Conservation (phyloP, 129 eudicot genomes). For the Pittosporum tobira region DNA sequence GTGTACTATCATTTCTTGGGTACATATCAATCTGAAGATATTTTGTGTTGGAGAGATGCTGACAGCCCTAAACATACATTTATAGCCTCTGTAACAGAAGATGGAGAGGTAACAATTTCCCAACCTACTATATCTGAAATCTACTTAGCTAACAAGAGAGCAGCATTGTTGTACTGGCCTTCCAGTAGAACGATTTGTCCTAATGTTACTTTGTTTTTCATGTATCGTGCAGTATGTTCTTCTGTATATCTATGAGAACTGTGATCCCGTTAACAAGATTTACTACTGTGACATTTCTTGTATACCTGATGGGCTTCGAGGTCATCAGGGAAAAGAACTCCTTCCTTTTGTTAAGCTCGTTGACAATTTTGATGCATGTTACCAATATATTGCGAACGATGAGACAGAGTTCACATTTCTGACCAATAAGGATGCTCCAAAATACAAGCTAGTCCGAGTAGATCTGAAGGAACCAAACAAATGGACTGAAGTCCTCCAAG, state of each 20-base stretch:
- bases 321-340: slow-evolving; percentile 32
- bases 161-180: too few relatives aligned
- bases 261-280: slow-evolving; percentile 60
- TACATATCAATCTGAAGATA: slow-evolving; percentile 82
- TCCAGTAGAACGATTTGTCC: too few relatives aligned
- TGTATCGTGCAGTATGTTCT: slow-evolving; percentile 60
- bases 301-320: slow-evolving; percentile 52
- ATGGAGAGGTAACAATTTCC: slow-evolving; percentile 59
- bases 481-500: slow-evolving; percentile 62
- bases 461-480: slow-evolving; percentile 50
- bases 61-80: slow-evolving; percentile 61
- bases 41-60: slow-evolving; percentile 81
- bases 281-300: slow-evolving; percentile 60
- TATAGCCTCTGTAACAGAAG: slow-evolving; percentile 73
- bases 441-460: slow-evolving; percentile 55
- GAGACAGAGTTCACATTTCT: slow-evolving; percentile 62
- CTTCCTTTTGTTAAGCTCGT: slow-evolving; percentile 76
- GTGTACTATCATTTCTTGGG: slow-evolving; percentile 86
- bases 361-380: slow-evolving; percentile 61
- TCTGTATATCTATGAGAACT: slow-evolving; percentile 38
- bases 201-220: not conserved
- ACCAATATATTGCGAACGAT: slow-evolving; percentile 55
- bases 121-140: too few relatives aligned
- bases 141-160: too few relatives aligned
- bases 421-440: slow-evolving; percentile 84